These are phyloP conservation scores for Clitoria ternatea DNA, from an alignment of 306 rosid species.

Conservation along the genomic window DNA sequence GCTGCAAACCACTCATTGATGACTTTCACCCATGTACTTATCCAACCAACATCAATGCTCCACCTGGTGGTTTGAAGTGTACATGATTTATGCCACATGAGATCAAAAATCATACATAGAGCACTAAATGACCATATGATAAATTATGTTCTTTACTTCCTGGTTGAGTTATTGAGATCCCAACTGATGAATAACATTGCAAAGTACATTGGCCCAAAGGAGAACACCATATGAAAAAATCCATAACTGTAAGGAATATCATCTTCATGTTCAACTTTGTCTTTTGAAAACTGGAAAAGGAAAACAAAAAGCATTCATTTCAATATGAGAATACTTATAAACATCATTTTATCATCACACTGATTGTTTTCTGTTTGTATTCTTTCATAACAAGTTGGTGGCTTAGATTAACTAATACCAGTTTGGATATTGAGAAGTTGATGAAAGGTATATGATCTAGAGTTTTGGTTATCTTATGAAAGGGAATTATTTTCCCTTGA, in stretches of 20 bases:
- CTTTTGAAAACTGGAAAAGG: constrained; percentile 51
- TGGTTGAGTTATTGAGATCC: constrained; percentile 77
- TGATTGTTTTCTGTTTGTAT: not conserved
- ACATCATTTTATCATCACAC: not conserved
- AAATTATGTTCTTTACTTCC: constrained; percentile 41
- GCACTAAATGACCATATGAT: not conserved
- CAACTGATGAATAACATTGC: constrained; percentile 93
- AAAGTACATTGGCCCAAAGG: constrained; percentile 88
- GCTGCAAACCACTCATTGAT: constrained; percentile 92
- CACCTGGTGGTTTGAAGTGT: constrained; percentile 50
- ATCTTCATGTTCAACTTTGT: constrained; percentile 47
- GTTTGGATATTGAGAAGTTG: not conserved
- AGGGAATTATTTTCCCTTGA: not conserved
- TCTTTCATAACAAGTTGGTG: not conserved
- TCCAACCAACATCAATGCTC: constrained; percentile 95
- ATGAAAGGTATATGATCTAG: not conserved
- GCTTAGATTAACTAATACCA: not conserved
- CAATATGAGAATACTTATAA: not conserved
- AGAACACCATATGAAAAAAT: constrained; percentile 75
- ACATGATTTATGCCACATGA: not conserved
- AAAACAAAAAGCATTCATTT: not conserved
- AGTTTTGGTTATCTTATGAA: not conserved
- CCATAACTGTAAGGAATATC: constrained; percentile 75
- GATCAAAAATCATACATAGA: not conserved
- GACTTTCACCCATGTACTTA: constrained; percentile 84